A percentile compares a stretch with the other conserved stretches of the same genome.
These are phyloP conservation scores for Phylloporus sp. DNA, from an alignment of 768 basidiomycete species.

Conservation along the genomic window DNA sequence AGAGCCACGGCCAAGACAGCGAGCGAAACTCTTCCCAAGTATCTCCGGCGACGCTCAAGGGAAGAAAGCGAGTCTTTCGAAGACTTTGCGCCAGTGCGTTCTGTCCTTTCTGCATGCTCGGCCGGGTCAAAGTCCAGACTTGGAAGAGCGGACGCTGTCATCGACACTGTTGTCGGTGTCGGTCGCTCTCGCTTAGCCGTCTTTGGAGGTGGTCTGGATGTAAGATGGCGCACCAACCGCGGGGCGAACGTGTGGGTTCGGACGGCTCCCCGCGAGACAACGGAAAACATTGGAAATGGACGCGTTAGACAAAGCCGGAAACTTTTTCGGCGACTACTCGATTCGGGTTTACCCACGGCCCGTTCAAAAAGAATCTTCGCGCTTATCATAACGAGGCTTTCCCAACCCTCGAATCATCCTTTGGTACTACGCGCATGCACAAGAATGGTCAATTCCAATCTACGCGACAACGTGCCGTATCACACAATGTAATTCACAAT, in stretches of 20 bases:
- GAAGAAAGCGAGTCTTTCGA: constrained; percentile 76
- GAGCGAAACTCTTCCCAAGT: constrained; percentile 52
- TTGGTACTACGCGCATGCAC: no score
- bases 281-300: no score
- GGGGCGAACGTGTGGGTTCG: constrained; percentile 16
- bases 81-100: constrained; percentile 72
- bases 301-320: no score
- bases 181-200: constrained; percentile 1
- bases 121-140: constrained; percentile 66
- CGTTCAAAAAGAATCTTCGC: no score
- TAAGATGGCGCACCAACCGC: constrained; percentile 20
- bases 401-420: no score
- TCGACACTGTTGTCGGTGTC: constrained; percentile 1
- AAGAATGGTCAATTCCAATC: no score
- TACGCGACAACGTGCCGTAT: no score
- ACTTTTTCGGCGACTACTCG: no score
- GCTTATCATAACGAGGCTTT: no score
- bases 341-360: no score
- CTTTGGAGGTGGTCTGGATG: constrained; percentile 20
- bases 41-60: constrained; percentile 66
- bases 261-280: constrained; percentile 8
- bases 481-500: no score
- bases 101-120: constrained; percentile 37
- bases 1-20: constrained; percentile 53
- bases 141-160: constrained; percentile 31